A percentile compares a stretch with the other conserved stretches of the same genome.
phyloP scores from a whole-genome alignment of 371 early-diverging fungal species.

The Mortierella sp. region DNA sequence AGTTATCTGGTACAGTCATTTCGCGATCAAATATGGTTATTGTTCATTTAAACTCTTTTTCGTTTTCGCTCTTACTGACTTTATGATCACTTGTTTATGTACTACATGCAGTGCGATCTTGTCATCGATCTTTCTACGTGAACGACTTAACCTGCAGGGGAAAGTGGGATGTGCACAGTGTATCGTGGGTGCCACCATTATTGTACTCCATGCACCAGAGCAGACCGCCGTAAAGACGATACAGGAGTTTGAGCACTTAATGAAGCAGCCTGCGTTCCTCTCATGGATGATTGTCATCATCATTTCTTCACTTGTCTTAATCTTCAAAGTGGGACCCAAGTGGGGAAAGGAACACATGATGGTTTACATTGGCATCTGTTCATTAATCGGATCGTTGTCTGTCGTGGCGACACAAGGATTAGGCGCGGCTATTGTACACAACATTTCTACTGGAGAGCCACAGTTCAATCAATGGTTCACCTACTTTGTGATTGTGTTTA shows the following conservation, averaged over 20 bases:
- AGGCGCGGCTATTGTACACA: conserved; percentile 91
- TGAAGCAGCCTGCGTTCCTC: conserved; percentile 85
- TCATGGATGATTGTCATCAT: conserved; percentile 78
- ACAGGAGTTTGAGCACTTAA: conserved; percentile 82
- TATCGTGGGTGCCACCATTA: conserved; percentile 90
- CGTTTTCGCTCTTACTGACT: conserved; percentile 4
- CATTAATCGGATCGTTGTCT: conserved; percentile 92
- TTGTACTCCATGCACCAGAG: conserved; percentile 93
- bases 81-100: background rate
- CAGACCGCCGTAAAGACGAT: conserved; percentile 84
- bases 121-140: conserved; percentile 91
- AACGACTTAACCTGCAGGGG: conserved; percentile 87
- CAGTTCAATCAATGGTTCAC: conserved; percentile 92
- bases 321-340: conserved; percentile 84
- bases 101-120: conserved; percentile 79
- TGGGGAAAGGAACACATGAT: conserved; percentile 92
- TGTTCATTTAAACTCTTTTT: background rate
- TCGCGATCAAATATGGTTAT: background rate
- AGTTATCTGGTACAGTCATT: conserved; percentile 65
- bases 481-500: conserved; percentile 84
- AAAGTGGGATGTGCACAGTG: conserved; percentile 93
- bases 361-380: conserved; percentile 90
- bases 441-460: conserved; percentile 83
- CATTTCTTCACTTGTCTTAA: conserved; percentile 68
- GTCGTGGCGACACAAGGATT: conserved; percentile 96